Conservation (phyloP, 2,329 filamentous ascomycete genomes). For the Chlorencoelia australis region DNA sequence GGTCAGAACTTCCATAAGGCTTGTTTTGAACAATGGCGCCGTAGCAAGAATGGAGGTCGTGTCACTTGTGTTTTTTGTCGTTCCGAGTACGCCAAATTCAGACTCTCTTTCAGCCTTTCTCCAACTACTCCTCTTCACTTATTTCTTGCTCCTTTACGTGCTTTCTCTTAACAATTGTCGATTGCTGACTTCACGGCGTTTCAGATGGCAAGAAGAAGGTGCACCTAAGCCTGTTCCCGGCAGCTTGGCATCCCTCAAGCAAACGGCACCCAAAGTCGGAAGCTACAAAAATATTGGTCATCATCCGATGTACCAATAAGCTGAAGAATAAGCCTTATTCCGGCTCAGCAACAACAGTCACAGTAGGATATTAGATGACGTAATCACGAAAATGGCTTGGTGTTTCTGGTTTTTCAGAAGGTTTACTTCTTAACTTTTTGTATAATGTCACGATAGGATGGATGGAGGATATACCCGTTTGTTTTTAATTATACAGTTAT, state of each 20-base stretch:
- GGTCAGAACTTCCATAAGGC: constrained; percentile 43
- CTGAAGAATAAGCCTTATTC: background rate
- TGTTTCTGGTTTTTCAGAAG: background rate
- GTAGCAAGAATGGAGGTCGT: constrained; percentile 31
- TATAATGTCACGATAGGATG: too few relatives aligned
- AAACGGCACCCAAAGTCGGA: constrained; percentile 12
- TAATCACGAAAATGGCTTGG: too few relatives aligned
- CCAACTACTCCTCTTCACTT: too few relatives aligned
- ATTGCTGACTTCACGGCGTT: too few relatives aligned
- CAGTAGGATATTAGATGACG: background rate
- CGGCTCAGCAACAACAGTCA: background rate
- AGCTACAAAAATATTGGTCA: constrained; percentile 13
- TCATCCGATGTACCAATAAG: constrained; percentile 9
- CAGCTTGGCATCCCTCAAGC: constrained; percentile 11
- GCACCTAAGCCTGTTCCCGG: constrained; percentile 1
- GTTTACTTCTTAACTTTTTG: too few relatives aligned
- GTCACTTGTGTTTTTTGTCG: constrained; percentile 53
- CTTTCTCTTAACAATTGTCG: too few relatives aligned
- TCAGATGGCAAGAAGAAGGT: constrained; percentile 42
- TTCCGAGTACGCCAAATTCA: too few relatives aligned
- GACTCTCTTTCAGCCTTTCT: too few relatives aligned
- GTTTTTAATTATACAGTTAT: background rate
- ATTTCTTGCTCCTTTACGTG: too few relatives aligned
- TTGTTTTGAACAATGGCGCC: constrained; percentile 45
- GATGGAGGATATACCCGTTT: background rate